phyloP scores from a whole-genome alignment of 2,329 filamentous ascomycete species.

The Albophoma yamanashiensis region DNA sequence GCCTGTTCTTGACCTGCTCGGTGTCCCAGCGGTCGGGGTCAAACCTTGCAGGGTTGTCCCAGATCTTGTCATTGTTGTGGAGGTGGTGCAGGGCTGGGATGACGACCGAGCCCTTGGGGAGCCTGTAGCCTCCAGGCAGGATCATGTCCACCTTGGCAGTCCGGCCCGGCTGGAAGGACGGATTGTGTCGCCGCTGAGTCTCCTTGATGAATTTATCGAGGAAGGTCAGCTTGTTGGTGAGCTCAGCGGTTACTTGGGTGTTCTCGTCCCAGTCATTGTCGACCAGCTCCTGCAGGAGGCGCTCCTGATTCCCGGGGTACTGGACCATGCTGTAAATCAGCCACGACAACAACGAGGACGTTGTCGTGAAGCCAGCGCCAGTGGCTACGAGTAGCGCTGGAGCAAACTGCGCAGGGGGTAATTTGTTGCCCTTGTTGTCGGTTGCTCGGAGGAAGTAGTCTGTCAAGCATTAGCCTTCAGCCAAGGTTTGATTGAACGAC shows the following conservation, averaged over 20 bases:
- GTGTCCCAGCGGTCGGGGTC: conserved; percentile 50
- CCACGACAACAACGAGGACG: conserved; percentile 47
- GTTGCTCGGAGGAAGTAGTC: conserved; percentile 44
- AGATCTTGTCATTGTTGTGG: conserved; percentile 41
- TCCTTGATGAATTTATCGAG: conserved; percentile 51
- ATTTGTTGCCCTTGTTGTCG: conserved; percentile 42
- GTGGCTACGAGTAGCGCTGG: conserved; percentile 36
- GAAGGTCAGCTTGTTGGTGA: conserved; percentile 36
- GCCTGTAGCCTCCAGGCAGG: conserved; percentile 46
- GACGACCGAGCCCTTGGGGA: conserved; percentile 40
- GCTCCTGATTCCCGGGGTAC: conserved; percentile 45
- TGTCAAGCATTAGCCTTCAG: conserved; percentile 5
- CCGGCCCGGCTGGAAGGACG: conserved; percentile 49
- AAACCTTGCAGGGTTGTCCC: conserved; percentile 47
- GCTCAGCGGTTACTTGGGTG: conserved; percentile 24
- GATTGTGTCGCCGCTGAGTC: conserved; percentile 47
- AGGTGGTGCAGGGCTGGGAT: conserved; percentile 42
- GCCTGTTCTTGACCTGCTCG: conserved; percentile 32
- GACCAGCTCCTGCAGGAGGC: conserved; percentile 46
- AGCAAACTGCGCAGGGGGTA: conserved; percentile 25
- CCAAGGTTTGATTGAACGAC: neutral
- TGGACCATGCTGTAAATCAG: conserved; percentile 40
- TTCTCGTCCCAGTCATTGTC: conserved; percentile 33
- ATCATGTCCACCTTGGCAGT: conserved; percentile 45
- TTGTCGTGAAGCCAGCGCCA: conserved; percentile 51